Evolutionary conservation across 2,329 filamentous ascomycete species (phyloP).

Genomic region (Biscogniauxia sp.): DNA sequence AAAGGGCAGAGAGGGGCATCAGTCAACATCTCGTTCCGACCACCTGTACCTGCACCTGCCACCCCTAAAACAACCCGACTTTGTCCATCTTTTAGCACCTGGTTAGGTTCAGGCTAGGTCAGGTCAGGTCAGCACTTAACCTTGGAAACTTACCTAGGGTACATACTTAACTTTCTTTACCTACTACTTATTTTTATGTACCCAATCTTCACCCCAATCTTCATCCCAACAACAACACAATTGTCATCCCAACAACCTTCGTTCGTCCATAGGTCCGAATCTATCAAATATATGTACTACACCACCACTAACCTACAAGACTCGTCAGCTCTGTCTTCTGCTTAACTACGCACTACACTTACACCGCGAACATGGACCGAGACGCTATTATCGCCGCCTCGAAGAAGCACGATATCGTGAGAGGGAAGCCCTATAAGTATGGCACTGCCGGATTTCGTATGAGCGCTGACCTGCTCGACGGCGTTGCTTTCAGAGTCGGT

Average conservation of each 20-base stretch:
- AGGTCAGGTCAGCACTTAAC: too few relatives aligned
- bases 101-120: too few relatives aligned
- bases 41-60: too few relatives aligned
- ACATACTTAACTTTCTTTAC: too few relatives aligned
- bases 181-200: too few relatives aligned
- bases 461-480: slow-evolving; percentile 78
- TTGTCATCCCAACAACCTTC: too few relatives aligned
- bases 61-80: background rate
- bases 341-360: background rate
- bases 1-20: background rate
- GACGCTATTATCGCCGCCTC: slow-evolving; percentile 58
- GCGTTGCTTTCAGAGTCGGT: slow-evolving; percentile 88
- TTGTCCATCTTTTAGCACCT: too few relatives aligned
- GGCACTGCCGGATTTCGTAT: slow-evolving; percentile 68
- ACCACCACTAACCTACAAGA: background rate
- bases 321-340: too few relatives aligned
- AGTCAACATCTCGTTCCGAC: background rate
- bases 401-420: slow-evolving; percentile 58
- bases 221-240: too few relatives aligned
- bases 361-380: slow-evolving; percentile 44
- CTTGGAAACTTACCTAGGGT: too few relatives aligned
- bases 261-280: too few relatives aligned
- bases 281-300: background rate
- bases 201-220: too few relatives aligned
- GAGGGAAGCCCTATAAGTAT: slow-evolving; percentile 60